Evolutionary conservation across 106 monocot species (phyloP).

Genomic region (Acorus gramineus): DNA sequence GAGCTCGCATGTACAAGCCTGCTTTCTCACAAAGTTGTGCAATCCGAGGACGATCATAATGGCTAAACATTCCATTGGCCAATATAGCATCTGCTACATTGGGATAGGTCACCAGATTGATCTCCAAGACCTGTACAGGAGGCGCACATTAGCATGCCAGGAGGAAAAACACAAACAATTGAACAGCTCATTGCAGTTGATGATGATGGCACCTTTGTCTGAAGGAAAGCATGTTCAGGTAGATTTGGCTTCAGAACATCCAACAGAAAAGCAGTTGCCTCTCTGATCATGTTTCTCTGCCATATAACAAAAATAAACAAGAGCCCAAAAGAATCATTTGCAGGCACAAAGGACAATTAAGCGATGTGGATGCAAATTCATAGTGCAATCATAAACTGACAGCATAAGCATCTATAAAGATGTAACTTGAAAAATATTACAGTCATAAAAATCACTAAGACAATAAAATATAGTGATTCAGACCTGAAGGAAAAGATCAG

Average conservation of each 20-base stretch:
- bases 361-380: no score
- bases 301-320: conserved; percentile 8
- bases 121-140: conserved; percentile 75
- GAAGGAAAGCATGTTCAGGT: conserved; percentile 97
- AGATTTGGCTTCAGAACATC: conserved; percentile 98
- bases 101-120: conserved; percentile 96
- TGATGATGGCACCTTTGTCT: conserved; percentile 58
- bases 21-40: conserved; percentile 98
- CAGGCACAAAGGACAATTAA: no score
- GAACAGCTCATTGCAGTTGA: neutral
- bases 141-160: neutral
- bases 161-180: neutral
- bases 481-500: conserved; percentile 98
- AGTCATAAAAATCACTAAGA: neutral
- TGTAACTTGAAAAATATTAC: no score
- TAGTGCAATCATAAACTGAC: no score
- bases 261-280: conserved; percentile 94
- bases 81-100: conserved; percentile 99
- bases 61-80: conserved; percentile 99
- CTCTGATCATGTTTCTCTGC: conserved; percentile 94
- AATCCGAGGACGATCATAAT: conserved; percentile 95
- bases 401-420: no score
- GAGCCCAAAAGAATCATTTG: neutral
- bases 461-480: neutral
- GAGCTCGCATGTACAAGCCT: conserved; percentile 83